Evolutionary conservation across 129 eudicot genomes (phyloP).

Genomic region (Flaveria linearis): DNA sequence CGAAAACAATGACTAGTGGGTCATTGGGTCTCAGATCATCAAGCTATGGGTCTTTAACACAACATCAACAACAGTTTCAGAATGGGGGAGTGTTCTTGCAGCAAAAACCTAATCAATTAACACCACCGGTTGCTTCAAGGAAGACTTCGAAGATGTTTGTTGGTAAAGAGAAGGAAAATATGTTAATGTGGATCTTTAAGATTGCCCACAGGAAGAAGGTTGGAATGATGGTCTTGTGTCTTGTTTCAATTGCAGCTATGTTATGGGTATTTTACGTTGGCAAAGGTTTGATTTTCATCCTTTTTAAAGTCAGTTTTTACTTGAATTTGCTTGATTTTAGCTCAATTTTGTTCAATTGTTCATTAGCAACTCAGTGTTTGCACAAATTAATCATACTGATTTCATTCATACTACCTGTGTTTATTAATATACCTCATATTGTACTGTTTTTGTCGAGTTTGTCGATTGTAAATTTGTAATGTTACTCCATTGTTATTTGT

Average conservation of each 20-base stretch:
- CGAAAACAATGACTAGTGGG: slow-evolving; percentile 69
- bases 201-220: slow-evolving; percentile 78
- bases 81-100: slow-evolving; percentile 40
- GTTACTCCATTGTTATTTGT: background rate
- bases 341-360: slow-evolving; percentile 5
- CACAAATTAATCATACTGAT: too few relatives aligned
- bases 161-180: slow-evolving; percentile 68
- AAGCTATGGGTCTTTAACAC: slow-evolving; percentile 83
- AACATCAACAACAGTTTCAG: slow-evolving; percentile 71
- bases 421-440: too few relatives aligned
- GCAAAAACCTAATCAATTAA: slow-evolving; percentile 42
- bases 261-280: slow-evolving; percentile 78
- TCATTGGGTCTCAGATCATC: slow-evolving; percentile 70
- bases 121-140: slow-evolving; percentile 51
- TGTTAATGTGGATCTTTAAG: slow-evolving; percentile 70
- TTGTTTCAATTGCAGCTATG: slow-evolving; percentile 74
- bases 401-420: too few relatives aligned
- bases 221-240: slow-evolving; percentile 81
- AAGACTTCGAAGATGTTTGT: slow-evolving; percentile 68
- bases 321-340: slow-evolving; percentile 19
- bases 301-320: background rate
- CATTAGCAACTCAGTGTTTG: too few relatives aligned
- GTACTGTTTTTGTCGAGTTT: too few relatives aligned
- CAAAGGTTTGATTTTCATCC: slow-evolving; percentile 72
- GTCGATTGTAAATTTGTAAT: too few relatives aligned